Evolutionary conservation across 1,284 basidiomycete species (phyloP).

Genomic region (Ustilago xerochloae): DNA sequence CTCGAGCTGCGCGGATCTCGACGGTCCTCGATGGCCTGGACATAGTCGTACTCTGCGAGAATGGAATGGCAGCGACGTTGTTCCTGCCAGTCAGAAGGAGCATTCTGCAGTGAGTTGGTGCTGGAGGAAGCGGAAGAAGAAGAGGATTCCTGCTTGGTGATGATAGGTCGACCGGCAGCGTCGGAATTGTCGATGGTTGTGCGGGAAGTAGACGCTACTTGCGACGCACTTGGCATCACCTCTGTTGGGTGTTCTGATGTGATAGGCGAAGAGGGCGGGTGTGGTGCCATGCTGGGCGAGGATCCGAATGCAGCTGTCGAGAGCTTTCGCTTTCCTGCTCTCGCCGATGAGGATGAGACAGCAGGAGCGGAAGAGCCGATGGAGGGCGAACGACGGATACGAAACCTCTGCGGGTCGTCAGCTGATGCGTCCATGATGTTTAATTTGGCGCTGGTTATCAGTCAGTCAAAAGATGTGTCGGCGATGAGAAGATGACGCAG

Average conservation of each 20-base stretch:
- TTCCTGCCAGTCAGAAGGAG: conserved; percentile 31
- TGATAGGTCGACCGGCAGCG: background rate
- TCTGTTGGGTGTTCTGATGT: conserved; percentile 29
- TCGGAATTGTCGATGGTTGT: conserved; percentile 27
- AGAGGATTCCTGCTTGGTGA: conserved; percentile 1
- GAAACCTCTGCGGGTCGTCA: conserved; percentile 41
- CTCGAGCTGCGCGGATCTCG: conserved; percentile 42
- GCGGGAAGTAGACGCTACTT: conserved; percentile 31
- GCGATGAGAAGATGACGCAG: conserved; percentile 6
- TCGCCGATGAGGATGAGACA: conserved; percentile 15
- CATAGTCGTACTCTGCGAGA: conserved; percentile 36
- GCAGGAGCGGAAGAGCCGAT: conserved; percentile 33
- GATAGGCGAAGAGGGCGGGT: conserved; percentile 35
- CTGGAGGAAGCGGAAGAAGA: background rate
- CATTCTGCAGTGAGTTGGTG: conserved; percentile 7
- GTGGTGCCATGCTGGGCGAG: conserved; percentile 33
- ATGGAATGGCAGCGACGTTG: conserved; percentile 40
- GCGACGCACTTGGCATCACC: conserved; percentile 18
- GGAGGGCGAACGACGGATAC: conserved; percentile 40
- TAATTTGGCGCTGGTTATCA: no score
- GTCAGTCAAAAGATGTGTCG: background rate
- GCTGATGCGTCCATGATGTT: conserved; percentile 45
- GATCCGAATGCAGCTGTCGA: conserved; percentile 44
- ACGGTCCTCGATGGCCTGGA: conserved; percentile 29
- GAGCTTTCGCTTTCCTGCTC: conserved; percentile 45